A percentile compares a stretch with the other conserved stretches of the same genome.
Evolutionary conservation across 306 rosid species (phyloP).

Genomic region (Hippophae gyantsensis): DNA sequence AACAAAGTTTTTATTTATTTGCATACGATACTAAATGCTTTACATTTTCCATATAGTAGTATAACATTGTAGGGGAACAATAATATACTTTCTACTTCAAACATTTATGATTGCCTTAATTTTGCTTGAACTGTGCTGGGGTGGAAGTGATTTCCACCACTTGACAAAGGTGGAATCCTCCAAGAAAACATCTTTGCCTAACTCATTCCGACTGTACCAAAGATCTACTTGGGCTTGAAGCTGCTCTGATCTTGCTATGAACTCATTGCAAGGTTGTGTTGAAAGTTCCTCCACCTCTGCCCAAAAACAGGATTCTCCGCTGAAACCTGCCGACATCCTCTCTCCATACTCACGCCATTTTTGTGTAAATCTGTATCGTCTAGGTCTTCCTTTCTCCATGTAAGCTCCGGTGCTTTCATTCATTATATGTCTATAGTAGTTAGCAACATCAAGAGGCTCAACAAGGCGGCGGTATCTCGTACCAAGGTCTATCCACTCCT

Average conservation of each 20-base stretch:
- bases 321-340: background rate
- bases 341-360: constrained; percentile 53
- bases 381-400: constrained; percentile 46
- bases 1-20: too few relatives aligned
- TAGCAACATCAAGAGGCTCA: constrained; percentile 79
- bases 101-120: too few relatives aligned
- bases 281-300: constrained; percentile 70
- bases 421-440: constrained; percentile 63
- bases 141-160: constrained; percentile 43
- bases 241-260: constrained; percentile 2
- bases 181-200: constrained; percentile 33
- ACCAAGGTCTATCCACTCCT: constrained; percentile 37
- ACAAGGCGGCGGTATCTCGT: constrained; percentile 46
- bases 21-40: too few relatives aligned
- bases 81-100: too few relatives aligned
- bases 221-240: constrained; percentile 20
- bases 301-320: constrained; percentile 56
- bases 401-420: constrained; percentile 56
- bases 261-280: constrained; percentile 11
- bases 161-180: constrained; percentile 32
- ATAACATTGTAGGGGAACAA: too few relatives aligned
- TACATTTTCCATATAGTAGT: too few relatives aligned
- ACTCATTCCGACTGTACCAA: constrained; percentile 21
- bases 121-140: background rate
- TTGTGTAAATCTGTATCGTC: constrained; percentile 45